Evolutionary conservation across 2,329 filamentous ascomycete genomes (phyloP).

Genomic region (Cladophialophora chaetospira): DNA sequence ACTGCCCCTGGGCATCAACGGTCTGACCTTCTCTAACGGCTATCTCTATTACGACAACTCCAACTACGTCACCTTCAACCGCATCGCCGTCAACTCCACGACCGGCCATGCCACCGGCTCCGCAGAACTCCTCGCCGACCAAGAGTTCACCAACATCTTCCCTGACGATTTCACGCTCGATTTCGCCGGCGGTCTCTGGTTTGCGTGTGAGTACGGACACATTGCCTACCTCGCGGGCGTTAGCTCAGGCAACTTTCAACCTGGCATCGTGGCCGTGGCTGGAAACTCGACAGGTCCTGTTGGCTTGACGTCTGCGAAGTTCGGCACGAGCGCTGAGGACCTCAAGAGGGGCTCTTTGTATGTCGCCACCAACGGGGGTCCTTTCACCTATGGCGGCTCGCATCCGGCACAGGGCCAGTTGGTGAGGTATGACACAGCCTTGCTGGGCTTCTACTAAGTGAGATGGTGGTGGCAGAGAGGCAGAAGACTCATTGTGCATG

Average conservation of each 20-base stretch:
- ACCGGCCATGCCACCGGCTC: constrained; percentile 17
- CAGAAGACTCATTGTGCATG: constrained; percentile 6
- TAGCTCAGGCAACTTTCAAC: constrained; percentile 5
- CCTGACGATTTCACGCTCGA: constrained; percentile 25
- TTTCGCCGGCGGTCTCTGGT: constrained; percentile 18
- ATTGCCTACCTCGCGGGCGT: constrained; percentile 9
- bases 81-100: constrained; percentile 17
- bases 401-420: constrained; percentile 9
- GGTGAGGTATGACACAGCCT: constrained; percentile 17
- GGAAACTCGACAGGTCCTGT: constrained; percentile 9
- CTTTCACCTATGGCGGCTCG: constrained; percentile 15
- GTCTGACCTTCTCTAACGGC: constrained; percentile 24
- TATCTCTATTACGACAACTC: constrained; percentile 36
- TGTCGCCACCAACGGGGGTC: constrained; percentile 16
- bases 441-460: constrained; percentile 11
- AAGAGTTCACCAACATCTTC: constrained; percentile 7
- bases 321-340: constrained; percentile 15
- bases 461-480: background rate
- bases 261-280: constrained; percentile 7
- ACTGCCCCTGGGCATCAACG: constrained; percentile 35
- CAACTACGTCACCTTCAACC: constrained; percentile 16
- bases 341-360: constrained; percentile 18
- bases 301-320: constrained; percentile 19
- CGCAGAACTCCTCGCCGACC: constrained; percentile 9
- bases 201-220: constrained; percentile 12